Evolutionary conservation across 2,329 filamentous ascomycete genomes (phyloP).

Genomic region (Periconia digitata): DNA sequence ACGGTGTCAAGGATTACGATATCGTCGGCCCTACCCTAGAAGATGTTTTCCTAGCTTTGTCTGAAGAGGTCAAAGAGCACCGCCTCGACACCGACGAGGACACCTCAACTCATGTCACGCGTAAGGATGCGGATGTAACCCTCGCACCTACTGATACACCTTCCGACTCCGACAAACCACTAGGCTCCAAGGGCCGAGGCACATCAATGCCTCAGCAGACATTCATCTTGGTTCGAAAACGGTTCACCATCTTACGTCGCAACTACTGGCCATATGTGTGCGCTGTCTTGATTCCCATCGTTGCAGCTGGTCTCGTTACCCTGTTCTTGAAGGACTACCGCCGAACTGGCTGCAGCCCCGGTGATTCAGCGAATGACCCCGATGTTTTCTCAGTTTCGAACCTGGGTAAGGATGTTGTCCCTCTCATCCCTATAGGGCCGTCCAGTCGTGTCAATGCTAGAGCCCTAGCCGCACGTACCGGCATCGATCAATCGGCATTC

Average conservation of each 20-base stretch:
- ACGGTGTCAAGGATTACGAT: slow-evolving; percentile 73
- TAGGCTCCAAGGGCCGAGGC: slow-evolving; percentile 63
- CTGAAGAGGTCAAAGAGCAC: slow-evolving; percentile 72
- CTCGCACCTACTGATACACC: slow-evolving; percentile 25
- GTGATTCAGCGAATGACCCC: slow-evolving; percentile 36
- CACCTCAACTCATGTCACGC: slow-evolving; percentile 13
- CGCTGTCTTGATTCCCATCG: slow-evolving; percentile 75
- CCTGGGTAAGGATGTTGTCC: slow-evolving; percentile 19
- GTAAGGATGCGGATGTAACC: slow-evolving; percentile 22
- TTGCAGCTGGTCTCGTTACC: slow-evolving; percentile 76
- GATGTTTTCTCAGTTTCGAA: slow-evolving; percentile 30
- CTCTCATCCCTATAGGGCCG: slow-evolving; percentile 47
- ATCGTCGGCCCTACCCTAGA: slow-evolving; percentile 89
- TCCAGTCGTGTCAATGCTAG: slow-evolving; percentile 30
- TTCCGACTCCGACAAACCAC: slow-evolving; percentile 32
- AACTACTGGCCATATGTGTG: slow-evolving; percentile 77
- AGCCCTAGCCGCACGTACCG: slow-evolving; percentile 29
- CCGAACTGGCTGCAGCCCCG: slow-evolving; percentile 51
- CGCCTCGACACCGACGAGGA: slow-evolving; percentile 28
- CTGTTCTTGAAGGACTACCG: slow-evolving; percentile 67
- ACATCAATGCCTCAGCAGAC: slow-evolving; percentile 72
- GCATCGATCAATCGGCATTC: slow-evolving; percentile 35
- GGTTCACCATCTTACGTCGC: slow-evolving; percentile 72
- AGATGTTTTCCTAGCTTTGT: slow-evolving; percentile 85
- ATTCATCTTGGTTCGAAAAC: slow-evolving; percentile 74